These are phyloP conservation scores for Tritrichomonas foetus DNA, from an alignment of 208 protist genomes.

Conservation along the genomic window DNA sequence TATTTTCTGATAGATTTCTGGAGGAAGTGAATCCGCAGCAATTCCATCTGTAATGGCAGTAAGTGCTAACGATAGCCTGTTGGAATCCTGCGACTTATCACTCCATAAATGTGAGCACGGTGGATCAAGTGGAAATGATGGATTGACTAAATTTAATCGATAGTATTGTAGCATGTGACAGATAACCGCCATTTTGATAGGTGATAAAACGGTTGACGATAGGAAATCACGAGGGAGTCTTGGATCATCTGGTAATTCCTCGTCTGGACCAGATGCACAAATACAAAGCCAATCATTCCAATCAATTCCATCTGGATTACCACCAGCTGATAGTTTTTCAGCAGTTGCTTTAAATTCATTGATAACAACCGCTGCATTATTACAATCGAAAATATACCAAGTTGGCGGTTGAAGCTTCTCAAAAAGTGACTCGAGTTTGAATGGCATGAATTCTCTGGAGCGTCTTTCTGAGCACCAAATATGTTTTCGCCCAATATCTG, in stretches of 20 bases:
- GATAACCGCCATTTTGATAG: not conserved
- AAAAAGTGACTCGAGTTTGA: not conserved
- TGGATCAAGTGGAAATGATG: not conserved
- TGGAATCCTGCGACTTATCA: not conserved
- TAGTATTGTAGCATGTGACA: conserved; percentile 13
- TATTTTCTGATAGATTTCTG: not conserved
- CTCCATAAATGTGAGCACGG: not conserved
- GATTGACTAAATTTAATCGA: not conserved
- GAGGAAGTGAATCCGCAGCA: not conserved
- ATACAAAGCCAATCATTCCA: conserved; percentile 13
- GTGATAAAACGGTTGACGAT: not conserved
- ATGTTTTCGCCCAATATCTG: not conserved
- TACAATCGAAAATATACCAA: conserved; percentile 30
- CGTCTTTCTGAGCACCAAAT: conserved; percentile 35
- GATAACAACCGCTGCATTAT: conserved; percentile 21
- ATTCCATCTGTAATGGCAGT: not conserved
- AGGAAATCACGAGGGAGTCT: not conserved
- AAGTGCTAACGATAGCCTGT: not conserved
- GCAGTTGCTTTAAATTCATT: not conserved
- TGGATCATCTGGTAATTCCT: conserved; percentile 5
- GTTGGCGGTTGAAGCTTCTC: not conserved
- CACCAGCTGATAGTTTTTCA: not conserved
- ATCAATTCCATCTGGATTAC: not conserved
- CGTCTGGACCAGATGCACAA: not conserved
- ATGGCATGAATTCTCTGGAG: not conserved